Conservation (phyloP, 2,329 filamentous ascomycete genomes). For the Fusarium virguliforme region DNA sequence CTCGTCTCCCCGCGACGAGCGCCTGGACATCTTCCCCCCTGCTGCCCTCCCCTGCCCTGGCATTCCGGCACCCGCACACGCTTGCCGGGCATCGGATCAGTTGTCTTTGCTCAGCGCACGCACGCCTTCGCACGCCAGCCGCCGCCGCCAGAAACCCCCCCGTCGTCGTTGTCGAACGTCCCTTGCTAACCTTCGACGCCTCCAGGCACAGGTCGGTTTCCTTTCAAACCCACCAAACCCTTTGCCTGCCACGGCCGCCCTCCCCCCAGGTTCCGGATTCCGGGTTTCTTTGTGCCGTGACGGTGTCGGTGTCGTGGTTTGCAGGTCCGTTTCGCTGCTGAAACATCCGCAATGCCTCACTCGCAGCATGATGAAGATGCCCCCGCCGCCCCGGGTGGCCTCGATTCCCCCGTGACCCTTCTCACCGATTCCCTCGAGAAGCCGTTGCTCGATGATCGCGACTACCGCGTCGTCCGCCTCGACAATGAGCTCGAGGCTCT, state of each 20-base stretch:
- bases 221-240: slow-evolving; percentile 26
- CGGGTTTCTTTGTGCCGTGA: slow-evolving; percentile 31
- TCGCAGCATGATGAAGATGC: slow-evolving; percentile 49
- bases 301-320: slow-evolving; percentile 38
- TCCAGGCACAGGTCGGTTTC: slow-evolving; percentile 11
- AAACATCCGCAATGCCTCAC: slow-evolving; percentile 52
- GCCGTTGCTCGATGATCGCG: slow-evolving; percentile 86
- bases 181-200: slow-evolving; percentile 36
- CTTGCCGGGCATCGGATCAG: slow-evolving; percentile 20
- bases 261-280: slow-evolving; percentile 22
- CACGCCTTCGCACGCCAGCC: slow-evolving; percentile 33
- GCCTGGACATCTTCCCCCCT: slow-evolving; percentile 2
- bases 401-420: slow-evolving; percentile 65
- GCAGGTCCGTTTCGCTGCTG: slow-evolving; percentile 24
- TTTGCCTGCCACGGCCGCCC: slow-evolving; percentile 35
- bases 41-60: slow-evolving; percentile 8
- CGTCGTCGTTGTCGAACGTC: slow-evolving; percentile 24
- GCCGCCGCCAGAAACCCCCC: slow-evolving; percentile 17
- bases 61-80: slow-evolving; percentile 16
- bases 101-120: slow-evolving; percentile 11
- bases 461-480: slow-evolving; percentile 89
- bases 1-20: slow-evolving; percentile 11
- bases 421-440: slow-evolving; percentile 82
- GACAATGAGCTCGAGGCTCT: slow-evolving; percentile 91
- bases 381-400: slow-evolving; percentile 47